Evolutionary conservation across 306 rosid species (phyloP).

Genomic region (Adenanthera pavonina): DNA sequence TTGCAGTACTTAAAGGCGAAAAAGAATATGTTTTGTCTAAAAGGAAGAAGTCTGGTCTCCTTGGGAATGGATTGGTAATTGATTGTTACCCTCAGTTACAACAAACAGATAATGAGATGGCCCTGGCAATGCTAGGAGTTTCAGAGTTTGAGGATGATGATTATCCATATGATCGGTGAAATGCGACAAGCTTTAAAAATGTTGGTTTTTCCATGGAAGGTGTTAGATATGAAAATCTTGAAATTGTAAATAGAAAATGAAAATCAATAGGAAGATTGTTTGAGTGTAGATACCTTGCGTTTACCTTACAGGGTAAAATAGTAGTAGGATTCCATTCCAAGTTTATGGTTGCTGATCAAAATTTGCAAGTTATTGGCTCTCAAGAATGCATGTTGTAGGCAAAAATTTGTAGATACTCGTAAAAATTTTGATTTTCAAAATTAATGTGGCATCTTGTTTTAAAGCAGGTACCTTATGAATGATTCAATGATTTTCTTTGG

Average conservation of each 20-base stretch:
- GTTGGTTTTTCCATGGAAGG: slow-evolving; percentile 33
- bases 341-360: slow-evolving; percentile 35
- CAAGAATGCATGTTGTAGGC: slow-evolving; percentile 16
- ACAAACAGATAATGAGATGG: slow-evolving; percentile 75
- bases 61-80: slow-evolving; percentile 74
- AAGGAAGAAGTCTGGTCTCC: slow-evolving; percentile 73
- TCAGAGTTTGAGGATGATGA: slow-evolving; percentile 91
- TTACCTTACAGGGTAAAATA: slow-evolving; percentile 50
- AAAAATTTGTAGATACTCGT: slow-evolving; percentile 19
- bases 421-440: slow-evolving; percentile 22
- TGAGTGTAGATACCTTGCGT: slow-evolving; percentile 55
- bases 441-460: background rate
- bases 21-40: slow-evolving; percentile 59
- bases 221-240: slow-evolving; percentile 42
- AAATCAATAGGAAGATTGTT: slow-evolving; percentile 41
- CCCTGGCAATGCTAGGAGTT: slow-evolving; percentile 94
- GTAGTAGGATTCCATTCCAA: slow-evolving; percentile 47
- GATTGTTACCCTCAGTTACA: slow-evolving; percentile 79
- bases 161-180: slow-evolving; percentile 66
- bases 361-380: slow-evolving; percentile 22
- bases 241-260: slow-evolving; percentile 68
- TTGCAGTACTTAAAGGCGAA: slow-evolving; percentile 83
- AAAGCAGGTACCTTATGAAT: slow-evolving; percentile 1
- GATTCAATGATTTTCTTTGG: too few species aligned
- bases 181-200: background rate